Base-by-base conservation (phyloP, 2,329 filamentous ascomycete genomes). In the Epichloe uncinata region DNA sequence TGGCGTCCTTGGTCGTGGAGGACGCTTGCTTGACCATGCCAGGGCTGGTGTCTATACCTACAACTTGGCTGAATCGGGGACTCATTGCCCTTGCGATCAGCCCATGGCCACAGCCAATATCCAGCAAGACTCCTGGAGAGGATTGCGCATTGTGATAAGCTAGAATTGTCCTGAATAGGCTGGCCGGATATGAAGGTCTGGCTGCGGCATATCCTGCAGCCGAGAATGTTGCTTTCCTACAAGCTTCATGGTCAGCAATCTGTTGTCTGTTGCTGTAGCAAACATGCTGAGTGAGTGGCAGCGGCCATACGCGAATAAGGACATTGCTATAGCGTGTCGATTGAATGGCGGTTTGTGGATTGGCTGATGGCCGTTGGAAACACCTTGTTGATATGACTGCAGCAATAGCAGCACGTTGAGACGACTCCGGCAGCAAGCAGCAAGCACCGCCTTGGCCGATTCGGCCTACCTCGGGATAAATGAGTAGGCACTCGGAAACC, bases 81-180 rank as follows among this genome's bases (percentile, higher is more conserved):
- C 73, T 69, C 33, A 85, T 65, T 26, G 70, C 69, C 7, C 77
- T 73, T 6, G 77, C 68, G 22, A 81, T 71, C 47, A 77, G 66
- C 20, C 79, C 81, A 53, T 81, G 79, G 3, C 81, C 81, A 56
- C 77, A 80, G 45, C 81, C 81, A 16, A 84, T 66, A 59, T 84
- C 81, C 8, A 84, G 60, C 16, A 72, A 56, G 3, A 60, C 63
- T 8, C 64, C 63, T 4, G 51, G 48, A 0, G 57, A 30, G 1
- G 58, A 60, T 52, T 57, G 66, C 18, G 53, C 64, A 22, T 68
- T 65, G 61, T 82, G 77, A 61, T 76, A 82, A 20, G 61, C 59
- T 12, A 83, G 67, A 11, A 83, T 63, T 16, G 66, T 72, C 47
- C 69, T 68, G 63, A 75, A 81, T 33, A 84, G 66, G 18, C 65